Evolutionary conservation across 148 eudicot species (phyloP).

Genomic region (Cornus suecica): DNA sequence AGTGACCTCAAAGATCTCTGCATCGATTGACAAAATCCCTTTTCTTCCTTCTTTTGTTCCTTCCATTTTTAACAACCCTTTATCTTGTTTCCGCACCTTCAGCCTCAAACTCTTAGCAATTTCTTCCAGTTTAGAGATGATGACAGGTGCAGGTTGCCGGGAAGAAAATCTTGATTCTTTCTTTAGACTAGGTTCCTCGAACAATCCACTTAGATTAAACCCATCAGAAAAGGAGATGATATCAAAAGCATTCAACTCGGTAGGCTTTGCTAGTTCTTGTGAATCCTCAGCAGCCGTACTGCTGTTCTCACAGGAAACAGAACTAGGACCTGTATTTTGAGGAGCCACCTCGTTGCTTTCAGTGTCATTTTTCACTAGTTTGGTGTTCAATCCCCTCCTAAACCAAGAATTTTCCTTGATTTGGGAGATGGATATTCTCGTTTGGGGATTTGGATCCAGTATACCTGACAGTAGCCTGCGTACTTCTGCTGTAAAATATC

Average conservation of each 20-base stretch:
- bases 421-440: constrained; percentile 57
- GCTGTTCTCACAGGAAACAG: constrained; percentile 29
- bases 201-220: constrained; percentile 61
- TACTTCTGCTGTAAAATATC: constrained; percentile 47
- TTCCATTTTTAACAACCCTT: constrained; percentile 65
- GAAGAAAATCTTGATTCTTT: constrained; percentile 69
- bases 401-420: constrained; percentile 65
- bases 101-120: constrained; percentile 47
- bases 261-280: constrained; percentile 32
- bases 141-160: constrained; percentile 48
- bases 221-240: constrained; percentile 73
- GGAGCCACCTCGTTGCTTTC: constrained; percentile 9
- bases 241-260: constrained; percentile 73
- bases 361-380: constrained; percentile 21
- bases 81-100: constrained; percentile 53
- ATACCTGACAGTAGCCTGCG: constrained; percentile 46
- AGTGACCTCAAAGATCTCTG: constrained; percentile 71
- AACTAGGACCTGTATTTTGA: constrained; percentile 25
- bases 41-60: constrained; percentile 61
- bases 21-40: constrained; percentile 61
- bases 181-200: constrained; percentile 40
- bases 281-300: constrained; percentile 24
- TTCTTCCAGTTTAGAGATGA: constrained; percentile 61
- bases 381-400: constrained; percentile 32
- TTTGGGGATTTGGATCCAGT: constrained; percentile 64